Evolutionary conservation across 805 yeast genomes (phyloP), one percentile per base, ranked within the genome.

Genomic region (Starmera quercuum): DNA sequence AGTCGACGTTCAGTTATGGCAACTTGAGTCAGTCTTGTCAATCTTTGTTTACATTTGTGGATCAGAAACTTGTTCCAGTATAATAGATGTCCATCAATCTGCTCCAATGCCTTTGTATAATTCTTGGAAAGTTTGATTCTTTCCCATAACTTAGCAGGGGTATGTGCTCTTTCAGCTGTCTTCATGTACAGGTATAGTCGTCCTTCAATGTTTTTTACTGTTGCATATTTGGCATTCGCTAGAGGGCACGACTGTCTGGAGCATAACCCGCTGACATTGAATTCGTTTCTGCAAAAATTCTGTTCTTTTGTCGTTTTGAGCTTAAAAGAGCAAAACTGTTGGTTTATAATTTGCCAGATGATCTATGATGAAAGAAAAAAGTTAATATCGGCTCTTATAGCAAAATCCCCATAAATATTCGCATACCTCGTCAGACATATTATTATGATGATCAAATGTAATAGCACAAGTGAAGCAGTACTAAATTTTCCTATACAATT

Each of bases 91-190:
- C 78, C 79, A 58, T 90, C 97, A 36, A 92, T 74, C 59, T 92
- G 99, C 42, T 73, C 71, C 51, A 92, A 68, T 1, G 97, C 97
- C 56, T 75, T 83, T 34, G 80, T 71, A 58, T 87, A 92, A 59
- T 92, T 88, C 60, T 85, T 87, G 30, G 92, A 83, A 40, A 92
- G 69, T 58, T 80, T 83, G 53, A 92, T 82, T 51, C 97, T 74
- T 62, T 92, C 97, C 99, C 99, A 92, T 56, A 85, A 65, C 49
- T 83, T 82, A 29, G 83, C 76, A 11, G 99, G 99, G 42, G 87
- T 83, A 56, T 92, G 97, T 15, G 95, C 94, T 63, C 99, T 78
- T 64, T 92, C 99, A 1, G 94, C 95, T 2, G 97, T 92, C 58
- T 92, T 92, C 86, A 92, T 92, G 62, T 92, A 92, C 23, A 85